Base-by-base conservation (phyloP, 495 filamentous ascomycete species). In the Penicillium verhagenii region DNA sequence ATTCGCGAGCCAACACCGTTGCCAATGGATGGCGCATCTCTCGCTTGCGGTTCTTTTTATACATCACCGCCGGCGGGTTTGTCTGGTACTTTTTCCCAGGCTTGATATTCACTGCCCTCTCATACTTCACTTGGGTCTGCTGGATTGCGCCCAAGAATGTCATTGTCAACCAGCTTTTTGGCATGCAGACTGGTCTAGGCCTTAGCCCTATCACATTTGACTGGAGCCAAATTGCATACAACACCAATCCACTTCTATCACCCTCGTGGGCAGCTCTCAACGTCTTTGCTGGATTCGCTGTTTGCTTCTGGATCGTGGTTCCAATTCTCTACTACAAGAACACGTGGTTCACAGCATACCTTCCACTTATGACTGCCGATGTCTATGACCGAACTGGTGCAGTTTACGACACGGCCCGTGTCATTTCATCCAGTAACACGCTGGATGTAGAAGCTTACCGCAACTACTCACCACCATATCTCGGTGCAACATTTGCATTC, bases 111-210 rank as follows among this genome's bases (percentile, higher is more conserved):
- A 90, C 90, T 4, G 89, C 88, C 0, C 75, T 94, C 51, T 90
- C 86, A 64, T 92, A 92, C 61, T 96, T 96, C 73, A 93, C 83
- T 61, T 87, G 90, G 49, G 71, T 93, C 44, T 92, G 89, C 19
- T 96, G 91, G 90, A 90, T 93, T 61, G 85, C 84, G 0, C 90
- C 90, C 1, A 78, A 89, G 50, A 93, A 89, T 60, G 86, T 90
- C 25, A 81, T 92, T 10, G 74, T 93, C 33, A 87, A 87, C 50
- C 84, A 87, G 56, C 50, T 88, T 58, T 93, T 94, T 53, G 90
- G 91, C 5, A 86, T 92, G 43, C 74, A 83, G 25, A 92, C 90
- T 1, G 90, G 90, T 23, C 71, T 96, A 26, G 91, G 90, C 2
- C 66, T 94, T 7, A 90, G 91, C 58, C 91, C 90, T 1, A 65